Evolutionary conservation across 371 early-diverging fungal genomes (phyloP).

Genomic region (Thermomucor indicae-seudaticae): DNA sequence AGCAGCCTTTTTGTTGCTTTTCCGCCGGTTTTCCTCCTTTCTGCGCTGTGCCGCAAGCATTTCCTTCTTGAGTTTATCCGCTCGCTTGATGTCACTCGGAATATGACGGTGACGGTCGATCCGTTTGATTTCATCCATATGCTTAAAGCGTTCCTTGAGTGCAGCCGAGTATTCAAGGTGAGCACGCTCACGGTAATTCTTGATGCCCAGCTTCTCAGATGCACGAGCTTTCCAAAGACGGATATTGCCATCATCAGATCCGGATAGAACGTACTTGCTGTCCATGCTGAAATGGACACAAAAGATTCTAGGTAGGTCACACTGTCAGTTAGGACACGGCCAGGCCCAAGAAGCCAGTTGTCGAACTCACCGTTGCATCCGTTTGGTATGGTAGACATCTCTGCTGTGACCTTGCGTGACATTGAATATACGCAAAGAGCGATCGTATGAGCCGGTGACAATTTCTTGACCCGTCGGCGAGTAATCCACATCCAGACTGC

Average conservation of each 20-base stretch:
- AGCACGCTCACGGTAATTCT: conserved; percentile 78
- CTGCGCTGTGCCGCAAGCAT: conserved; percentile 75
- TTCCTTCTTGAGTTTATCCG: conserved; percentile 70
- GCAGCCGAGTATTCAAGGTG: conserved; percentile 79
- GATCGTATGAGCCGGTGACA: conserved; percentile 96
- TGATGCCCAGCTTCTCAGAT: conserved; percentile 79
- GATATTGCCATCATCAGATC: conserved; percentile 98
- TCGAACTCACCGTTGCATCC: conserved; percentile 82
- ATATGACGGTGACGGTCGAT: conserved; percentile 85
- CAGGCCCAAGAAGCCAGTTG: neutral
- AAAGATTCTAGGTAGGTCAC: conserved; percentile 59
- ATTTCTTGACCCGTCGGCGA: conserved; percentile 97
- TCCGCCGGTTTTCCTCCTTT: conserved; percentile 83
- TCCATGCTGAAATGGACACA: conserved; percentile 94
- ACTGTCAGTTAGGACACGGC: neutral
- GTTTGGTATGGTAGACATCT: conserved; percentile 98
- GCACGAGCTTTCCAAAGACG: conserved; percentile 98
- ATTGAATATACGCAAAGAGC: conserved; percentile 91
- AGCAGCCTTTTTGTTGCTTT: conserved; percentile 67
- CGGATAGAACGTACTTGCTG: conserved; percentile 93
- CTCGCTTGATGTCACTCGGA: conserved; percentile 80
- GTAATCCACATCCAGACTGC: conserved; percentile 91
- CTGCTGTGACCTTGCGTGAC: conserved; percentile 78
- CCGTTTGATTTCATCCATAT: conserved; percentile 88
- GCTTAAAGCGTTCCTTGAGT: conserved; percentile 92